Percentiles rank a stretch among this genome's conserved stretches.
Conservation (phyloP, 1,284 basidiomycete species). For the Phellopilus nigrolimitatus region DNA sequence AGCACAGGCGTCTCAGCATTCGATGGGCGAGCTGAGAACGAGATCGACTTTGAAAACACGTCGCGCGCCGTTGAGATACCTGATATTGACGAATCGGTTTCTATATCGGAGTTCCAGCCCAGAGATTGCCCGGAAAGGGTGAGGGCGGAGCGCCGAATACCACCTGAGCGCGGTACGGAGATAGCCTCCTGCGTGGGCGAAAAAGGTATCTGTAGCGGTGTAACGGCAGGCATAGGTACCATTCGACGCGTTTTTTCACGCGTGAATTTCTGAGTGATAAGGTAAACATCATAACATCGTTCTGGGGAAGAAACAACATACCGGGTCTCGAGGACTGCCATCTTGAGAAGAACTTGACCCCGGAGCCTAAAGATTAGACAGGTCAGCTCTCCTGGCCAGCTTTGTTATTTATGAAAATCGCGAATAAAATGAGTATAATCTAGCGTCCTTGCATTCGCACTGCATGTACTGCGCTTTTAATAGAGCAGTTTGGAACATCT, state of each 20-base stretch:
- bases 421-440: no score
- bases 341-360: no score
- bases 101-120: conserved; percentile 17
- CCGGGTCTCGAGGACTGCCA: no score
- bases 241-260: no score
- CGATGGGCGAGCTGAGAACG: conserved; percentile 41
- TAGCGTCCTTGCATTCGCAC: no score
- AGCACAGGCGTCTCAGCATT: not conserved
- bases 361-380: no score
- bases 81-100: conserved; percentile 48
- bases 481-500: no score
- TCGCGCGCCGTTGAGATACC: conserved; percentile 65
- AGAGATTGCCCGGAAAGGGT: not conserved
- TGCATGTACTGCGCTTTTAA: no score
- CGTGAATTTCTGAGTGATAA: not conserved
- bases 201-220: conserved; percentile 17
- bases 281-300: not conserved
- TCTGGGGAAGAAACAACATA: not conserved
- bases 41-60: conserved; percentile 55
- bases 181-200: not conserved
- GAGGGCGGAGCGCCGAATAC: conserved; percentile 2
- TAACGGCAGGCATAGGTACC: conserved; percentile 6
- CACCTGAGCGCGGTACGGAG: not conserved
- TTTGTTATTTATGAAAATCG: no score
- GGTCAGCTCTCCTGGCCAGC: no score